Evolutionary conservation across 345 rosid genomes (phyloP), one percentile per base, ranked within the genome.

Genomic region (Hypericum androsaemum): DNA sequence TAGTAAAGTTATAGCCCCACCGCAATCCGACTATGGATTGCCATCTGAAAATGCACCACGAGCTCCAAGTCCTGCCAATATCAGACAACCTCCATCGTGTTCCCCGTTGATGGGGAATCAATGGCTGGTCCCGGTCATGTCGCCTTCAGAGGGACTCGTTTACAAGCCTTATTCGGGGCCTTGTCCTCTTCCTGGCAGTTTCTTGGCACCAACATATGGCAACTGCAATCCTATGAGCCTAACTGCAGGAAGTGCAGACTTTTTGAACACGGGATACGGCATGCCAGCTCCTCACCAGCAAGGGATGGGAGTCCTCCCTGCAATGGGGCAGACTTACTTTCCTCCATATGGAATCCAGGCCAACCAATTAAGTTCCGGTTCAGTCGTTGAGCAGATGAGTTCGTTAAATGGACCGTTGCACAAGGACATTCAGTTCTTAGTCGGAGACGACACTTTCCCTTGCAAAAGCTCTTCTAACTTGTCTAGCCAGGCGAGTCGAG

Each of bases 401-500:
- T 80, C 78, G 9, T 74, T 63, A 57, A 47, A 44, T 8, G 58
- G 59, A 47, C 43, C 7, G 43, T 58, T 9, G 42, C 58, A 71
- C 44, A 63, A 61, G 57, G 66, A 48, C 41, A 61, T 61, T 59
- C 71, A 63, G 15, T 54, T 46, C 13, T 59, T 73, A 46, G 43
- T 52, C 37, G 60, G 58, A 43, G 72, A 73, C 41, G 11, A 59
- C 37, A 12, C 12, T 12, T 35, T 48, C 15, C 57, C 60, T 17
- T 54, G 50, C 8, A 78, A 64, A 53, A 79, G 64, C 57, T 75
- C 69, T 13, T 57, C 69, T 49, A 75, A 47, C 61, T 58, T 71
- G 62, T 64, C 86, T 7, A 75, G 77, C 62, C 79, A 71, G 60
- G 63, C 61, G 73, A 83, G 79, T 64, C 68, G 52, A 69, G 72